Evolutionary conservation across 257 asterid species (phyloP).

Genomic region (Solanum rostratum): DNA sequence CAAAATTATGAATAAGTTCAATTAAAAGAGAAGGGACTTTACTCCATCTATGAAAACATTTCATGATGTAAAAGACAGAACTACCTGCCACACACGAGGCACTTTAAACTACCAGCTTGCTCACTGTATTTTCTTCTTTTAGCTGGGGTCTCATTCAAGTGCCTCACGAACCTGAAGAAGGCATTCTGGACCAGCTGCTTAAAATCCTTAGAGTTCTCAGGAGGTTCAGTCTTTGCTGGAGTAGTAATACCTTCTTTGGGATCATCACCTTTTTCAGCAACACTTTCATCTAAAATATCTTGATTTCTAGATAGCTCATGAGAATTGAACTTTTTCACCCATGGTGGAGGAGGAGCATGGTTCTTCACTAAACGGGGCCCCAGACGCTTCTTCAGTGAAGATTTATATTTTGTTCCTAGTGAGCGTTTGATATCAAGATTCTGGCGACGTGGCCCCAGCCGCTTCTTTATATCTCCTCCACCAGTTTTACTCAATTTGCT

Average conservation of each 20-base stretch:
- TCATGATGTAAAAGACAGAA: constrained; percentile 47
- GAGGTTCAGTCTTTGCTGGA: constrained; percentile 37
- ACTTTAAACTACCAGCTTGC: constrained; percentile 53
- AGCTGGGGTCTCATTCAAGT: constrained; percentile 37
- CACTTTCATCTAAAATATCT: constrained; percentile 18
- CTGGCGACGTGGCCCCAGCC: constrained; percentile 42
- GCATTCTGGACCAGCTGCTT: constrained; percentile 51
- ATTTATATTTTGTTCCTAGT: constrained; percentile 18
- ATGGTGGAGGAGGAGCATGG: constrained; percentile 27
- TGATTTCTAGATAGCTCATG: constrained; percentile 3
- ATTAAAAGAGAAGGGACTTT: constrained; percentile 6
- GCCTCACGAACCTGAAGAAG: constrained; percentile 57
- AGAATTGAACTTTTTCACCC: constrained; percentile 31
- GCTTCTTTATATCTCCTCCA: constrained; percentile 43
- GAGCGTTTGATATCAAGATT: constrained; percentile 44
- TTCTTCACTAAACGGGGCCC: constrained; percentile 36
- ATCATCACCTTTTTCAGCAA: constrained; percentile 23
- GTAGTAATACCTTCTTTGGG: constrained; percentile 15
- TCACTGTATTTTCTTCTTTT: constrained; percentile 38
- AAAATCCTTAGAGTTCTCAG: constrained; percentile 58
- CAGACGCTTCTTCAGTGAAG: constrained; percentile 42
- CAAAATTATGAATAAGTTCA: constrained; percentile 10
- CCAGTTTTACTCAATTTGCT: constrained; percentile 15
- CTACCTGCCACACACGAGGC: constrained; percentile 76
- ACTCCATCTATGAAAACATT: constrained; percentile 27